Percentiles rank a stretch among this genome's conserved stretches.
Evolutionary conservation across 805 yeast species (phyloP).

Genomic region (Ogataea ramenticola): DNA sequence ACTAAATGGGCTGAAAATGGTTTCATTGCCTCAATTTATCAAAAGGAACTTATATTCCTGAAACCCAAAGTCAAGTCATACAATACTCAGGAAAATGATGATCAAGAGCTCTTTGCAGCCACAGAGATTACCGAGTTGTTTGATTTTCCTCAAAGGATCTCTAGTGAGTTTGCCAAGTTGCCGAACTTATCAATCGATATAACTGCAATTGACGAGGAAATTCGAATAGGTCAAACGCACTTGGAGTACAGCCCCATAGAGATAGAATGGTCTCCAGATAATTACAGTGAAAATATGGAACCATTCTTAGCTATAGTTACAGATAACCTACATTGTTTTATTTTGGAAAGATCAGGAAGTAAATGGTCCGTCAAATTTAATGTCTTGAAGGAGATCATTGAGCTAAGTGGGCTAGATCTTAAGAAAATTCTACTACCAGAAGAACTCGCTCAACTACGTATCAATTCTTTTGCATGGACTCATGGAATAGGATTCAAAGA

Average conservation of each 20-base stretch:
- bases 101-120: not conserved
- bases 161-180: constrained; percentile 8
- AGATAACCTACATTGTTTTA: constrained; percentile 12
- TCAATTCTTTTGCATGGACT: constrained; percentile 18
- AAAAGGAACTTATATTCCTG: constrained; percentile 9
- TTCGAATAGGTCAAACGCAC: constrained; percentile 12
- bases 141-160: constrained; percentile 3
- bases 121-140: constrained; percentile 8
- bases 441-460: constrained; percentile 11
- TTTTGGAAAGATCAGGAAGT: constrained; percentile 9
- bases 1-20: constrained; percentile 15
- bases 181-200: constrained; percentile 8
- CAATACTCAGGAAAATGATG: no score
- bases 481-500: constrained; percentile 1
- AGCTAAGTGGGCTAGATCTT: constrained; percentile 6
- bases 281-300: constrained; percentile 8
- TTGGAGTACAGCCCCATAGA: constrained; percentile 8
- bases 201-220: constrained; percentile 10
- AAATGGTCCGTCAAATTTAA: constrained; percentile 12
- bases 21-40: constrained; percentile 7
- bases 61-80: constrained; percentile 6
- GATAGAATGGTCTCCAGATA: constrained; percentile 15
- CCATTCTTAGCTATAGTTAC: constrained; percentile 12
- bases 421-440: constrained; percentile 7
- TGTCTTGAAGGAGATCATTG: constrained; percentile 7